These are phyloP conservation scores for Amauroascus niger DNA, from an alignment of 2,329 filamentous ascomycete genomes.

Conservation along the genomic window DNA sequence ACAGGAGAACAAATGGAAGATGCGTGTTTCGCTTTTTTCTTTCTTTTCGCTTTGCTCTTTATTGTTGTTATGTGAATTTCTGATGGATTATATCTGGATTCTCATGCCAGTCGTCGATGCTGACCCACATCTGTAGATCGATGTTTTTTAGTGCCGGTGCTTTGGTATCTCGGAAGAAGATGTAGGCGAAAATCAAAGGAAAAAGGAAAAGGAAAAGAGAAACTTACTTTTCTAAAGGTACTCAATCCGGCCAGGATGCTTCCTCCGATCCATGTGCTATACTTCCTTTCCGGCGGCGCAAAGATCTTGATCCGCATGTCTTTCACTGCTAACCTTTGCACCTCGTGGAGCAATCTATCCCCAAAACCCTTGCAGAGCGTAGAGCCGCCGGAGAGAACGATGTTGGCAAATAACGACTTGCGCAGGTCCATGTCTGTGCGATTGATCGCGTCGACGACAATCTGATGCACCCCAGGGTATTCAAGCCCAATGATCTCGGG, in stretches of 20 bases:
- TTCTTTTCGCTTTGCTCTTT: background rate
- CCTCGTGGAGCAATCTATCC: constrained; percentile 80
- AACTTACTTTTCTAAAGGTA: constrained; percentile 88
- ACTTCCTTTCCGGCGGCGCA: constrained; percentile 92
- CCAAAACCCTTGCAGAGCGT: constrained; percentile 96
- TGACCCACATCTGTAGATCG: constrained; percentile 84
- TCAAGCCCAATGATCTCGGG: constrained; percentile 94
- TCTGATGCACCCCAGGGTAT: constrained; percentile 94
- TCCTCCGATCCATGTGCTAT: constrained; percentile 97
- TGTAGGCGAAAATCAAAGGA: too few relatives aligned
- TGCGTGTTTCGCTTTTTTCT: background rate
- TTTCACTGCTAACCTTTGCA: constrained; percentile 88
- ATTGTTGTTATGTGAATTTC: constrained; percentile 64
- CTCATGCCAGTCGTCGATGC: constrained; percentile 99
- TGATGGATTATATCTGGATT: constrained; percentile 98
- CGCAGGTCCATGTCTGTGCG: constrained; percentile 91
- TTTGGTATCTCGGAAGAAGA: too few relatives aligned
- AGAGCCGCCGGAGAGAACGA: constrained; percentile 90
- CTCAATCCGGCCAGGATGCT: constrained; percentile 94
- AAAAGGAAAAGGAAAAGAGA: background rate
- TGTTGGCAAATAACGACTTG: constrained; percentile 89
- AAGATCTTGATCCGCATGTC: constrained; percentile 99
- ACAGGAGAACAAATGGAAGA: background rate
- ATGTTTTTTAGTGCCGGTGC: background rate
- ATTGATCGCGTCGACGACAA: constrained; percentile 91